Evolutionary conservation across 2,329 filamentous ascomycete species (phyloP).

Genomic region (Elsinoe australis): DNA sequence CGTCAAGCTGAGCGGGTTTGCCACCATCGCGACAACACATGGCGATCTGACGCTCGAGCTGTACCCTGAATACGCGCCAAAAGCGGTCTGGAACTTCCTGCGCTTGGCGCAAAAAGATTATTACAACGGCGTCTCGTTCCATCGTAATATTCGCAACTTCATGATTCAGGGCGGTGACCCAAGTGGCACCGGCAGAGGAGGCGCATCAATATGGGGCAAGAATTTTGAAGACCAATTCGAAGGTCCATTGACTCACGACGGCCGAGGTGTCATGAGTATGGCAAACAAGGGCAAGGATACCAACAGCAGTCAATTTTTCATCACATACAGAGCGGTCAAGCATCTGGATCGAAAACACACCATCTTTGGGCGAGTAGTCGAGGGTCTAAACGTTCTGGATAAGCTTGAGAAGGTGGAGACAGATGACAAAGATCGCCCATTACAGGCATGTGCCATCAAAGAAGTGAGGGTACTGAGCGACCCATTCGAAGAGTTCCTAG

Average conservation of each 20-base stretch:
- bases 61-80: conserved; percentile 82
- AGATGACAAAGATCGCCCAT: conserved; percentile 66
- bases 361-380: conserved; percentile 83
- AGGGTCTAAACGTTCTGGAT: conserved; percentile 58
- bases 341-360: conserved; percentile 95
- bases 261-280: conserved; percentile 78
- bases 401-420: conserved; percentile 70
- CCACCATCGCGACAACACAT: conserved; percentile 75
- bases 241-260: conserved; percentile 75
- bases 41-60: conserved; percentile 84
- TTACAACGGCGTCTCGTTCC: conserved; percentile 76
- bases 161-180: conserved; percentile 98
- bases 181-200: conserved; percentile 84
- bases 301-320: conserved; percentile 92
- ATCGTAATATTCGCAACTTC: conserved; percentile 89
- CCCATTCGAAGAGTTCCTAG: conserved; percentile 79
- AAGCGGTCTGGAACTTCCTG: conserved; percentile 95
- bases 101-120: conserved; percentile 82
- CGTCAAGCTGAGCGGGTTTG: conserved; percentile 85
- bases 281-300: conserved; percentile 98
- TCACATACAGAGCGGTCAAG: conserved; percentile 74
- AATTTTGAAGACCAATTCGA: conserved; percentile 92
- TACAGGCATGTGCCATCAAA: conserved; percentile 70
- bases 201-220: conserved; percentile 84
- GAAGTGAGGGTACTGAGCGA: conserved; percentile 84